Evolutionary conservation across 805 yeast genomes (phyloP), one percentile per base, ranked within the genome.

Genomic region (Pichia eremophila): DNA sequence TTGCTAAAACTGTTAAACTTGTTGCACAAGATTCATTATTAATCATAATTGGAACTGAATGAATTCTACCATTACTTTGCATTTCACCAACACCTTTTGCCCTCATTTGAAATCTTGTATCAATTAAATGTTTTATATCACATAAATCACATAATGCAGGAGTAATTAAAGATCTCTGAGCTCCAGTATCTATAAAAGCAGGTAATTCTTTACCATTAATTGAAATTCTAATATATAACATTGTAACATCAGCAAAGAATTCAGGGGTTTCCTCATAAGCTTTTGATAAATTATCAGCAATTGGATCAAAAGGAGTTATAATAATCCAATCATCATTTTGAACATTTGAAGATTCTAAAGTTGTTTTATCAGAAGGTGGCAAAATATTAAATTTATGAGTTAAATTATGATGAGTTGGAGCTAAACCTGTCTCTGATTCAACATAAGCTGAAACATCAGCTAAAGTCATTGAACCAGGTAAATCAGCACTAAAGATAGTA

Each of bases 161-260:
- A 32, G 89, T 80, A 59, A 93, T 78, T 39, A 93, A 82, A 0
- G 99, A 89, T 29, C 79, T 71, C 63, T 89, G 96, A 0, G 99
- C 98, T 2, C 99, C 99, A 0, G 97, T 80, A 62, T 93, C 99
- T 6, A 93, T 95, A 69, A 93, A 88, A 0, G 98, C 98, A 61
- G 86, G 86, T 3, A 89, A 83, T 22, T 82, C 80, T 41, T 74
- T 71, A 1, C 93, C 91, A 58, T 93, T 90, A 36, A 91, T 83
- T 54, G 78, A 82, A 39, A 88, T 72, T 47, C 80, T 73, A 15
- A 93, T 79, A 64, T 83, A 91, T 38, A 93, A 73, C 96, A 93
- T 89, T 32, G 77, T 77, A 4, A 91, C 95, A n/a, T 55, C 48
- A 0, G 89, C 82, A 66, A 93, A 93, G 36, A 85, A 74, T 62